These are phyloP conservation scores for Leptographium radiaticola DNA, from an alignment of 2,329 filamentous ascomycete species.

Conservation along the genomic window DNA sequence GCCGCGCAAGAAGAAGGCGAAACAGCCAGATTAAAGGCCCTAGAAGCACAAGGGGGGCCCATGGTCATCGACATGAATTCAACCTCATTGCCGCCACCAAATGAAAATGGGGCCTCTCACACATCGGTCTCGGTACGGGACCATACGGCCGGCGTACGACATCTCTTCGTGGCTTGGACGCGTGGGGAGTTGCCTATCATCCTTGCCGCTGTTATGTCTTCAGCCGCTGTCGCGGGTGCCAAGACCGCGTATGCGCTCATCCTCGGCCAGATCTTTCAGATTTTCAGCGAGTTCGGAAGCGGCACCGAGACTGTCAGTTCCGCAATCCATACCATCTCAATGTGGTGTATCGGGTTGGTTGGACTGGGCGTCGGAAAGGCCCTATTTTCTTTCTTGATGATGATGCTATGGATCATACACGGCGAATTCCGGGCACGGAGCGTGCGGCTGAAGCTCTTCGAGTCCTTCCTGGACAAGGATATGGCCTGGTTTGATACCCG, in stretches of 20 bases:
- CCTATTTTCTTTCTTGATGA: conserved; percentile 52
- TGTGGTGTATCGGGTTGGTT: conserved; percentile 49
- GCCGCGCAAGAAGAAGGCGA: neutral
- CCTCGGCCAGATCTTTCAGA: conserved; percentile 61
- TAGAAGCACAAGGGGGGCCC: conserved; percentile 1
- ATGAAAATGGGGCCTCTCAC: neutral
- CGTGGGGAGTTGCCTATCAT: conserved; percentile 43
- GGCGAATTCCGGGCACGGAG: conserved; percentile 66
- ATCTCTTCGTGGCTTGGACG: conserved; percentile 62
- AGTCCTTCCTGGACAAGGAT: conserved; percentile 55
- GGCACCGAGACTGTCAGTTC: conserved; percentile 21
- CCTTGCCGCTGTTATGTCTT: conserved; percentile 37
- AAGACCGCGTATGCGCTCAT: conserved; percentile 56
- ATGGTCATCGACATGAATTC: conserved; percentile 1
- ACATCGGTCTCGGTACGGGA: too few species aligned
- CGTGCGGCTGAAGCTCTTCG: conserved; percentile 53
- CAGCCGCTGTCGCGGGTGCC: conserved; percentile 46
- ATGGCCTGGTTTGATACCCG: conserved; percentile 73
- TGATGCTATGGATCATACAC: conserved; percentile 60
- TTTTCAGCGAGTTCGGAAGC: conserved; percentile 53
- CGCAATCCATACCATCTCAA: conserved; percentile 42
- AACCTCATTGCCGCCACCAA: neutral
- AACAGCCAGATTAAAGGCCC: neutral
- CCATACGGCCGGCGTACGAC: conserved; percentile 8
- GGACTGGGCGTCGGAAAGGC: conserved; percentile 53